Percentiles rank a stretch among this genome's conserved stretches.
Conservation (phyloP, 129 eudicot species). For the Mikania micrantha region DNA sequence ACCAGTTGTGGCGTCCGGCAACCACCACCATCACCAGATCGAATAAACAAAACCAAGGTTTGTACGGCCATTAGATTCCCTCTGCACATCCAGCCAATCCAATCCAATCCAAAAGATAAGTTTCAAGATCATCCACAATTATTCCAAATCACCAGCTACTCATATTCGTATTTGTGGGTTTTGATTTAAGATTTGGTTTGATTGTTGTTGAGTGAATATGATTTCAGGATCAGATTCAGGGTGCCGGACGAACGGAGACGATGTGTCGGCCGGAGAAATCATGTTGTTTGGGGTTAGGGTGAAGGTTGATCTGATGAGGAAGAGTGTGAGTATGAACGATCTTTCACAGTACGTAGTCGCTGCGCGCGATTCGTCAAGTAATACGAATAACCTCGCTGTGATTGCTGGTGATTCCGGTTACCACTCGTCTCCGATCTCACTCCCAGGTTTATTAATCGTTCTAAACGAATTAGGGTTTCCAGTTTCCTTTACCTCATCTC, state of each 20-base stretch:
- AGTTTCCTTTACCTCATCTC: too few relatives aligned
- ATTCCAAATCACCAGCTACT: too few relatives aligned
- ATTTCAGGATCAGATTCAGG: slow-evolving; percentile 14
- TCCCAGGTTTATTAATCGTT: too few relatives aligned
- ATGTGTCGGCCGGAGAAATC: slow-evolving; percentile 40
- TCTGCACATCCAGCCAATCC: too few relatives aligned
- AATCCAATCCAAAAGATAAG: neutral
- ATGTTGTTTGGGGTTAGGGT: slow-evolving; percentile 92
- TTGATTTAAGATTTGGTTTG: neutral
- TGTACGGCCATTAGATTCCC: too few relatives aligned
- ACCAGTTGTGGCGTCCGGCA: too few relatives aligned
- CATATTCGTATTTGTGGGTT: neutral
- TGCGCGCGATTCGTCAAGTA: slow-evolving; percentile 26
- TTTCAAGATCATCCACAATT: neutral
- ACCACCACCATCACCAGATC: too few relatives aligned
- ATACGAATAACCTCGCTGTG: slow-evolving; percentile 5
- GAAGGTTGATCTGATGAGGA: slow-evolving; percentile 86
- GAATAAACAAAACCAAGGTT: too few relatives aligned
- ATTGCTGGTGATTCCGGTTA: slow-evolving; percentile 41
- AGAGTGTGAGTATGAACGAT: slow-evolving; percentile 90
- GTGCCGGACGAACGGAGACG: slow-evolving; percentile 23
- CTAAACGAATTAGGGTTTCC: too few relatives aligned
- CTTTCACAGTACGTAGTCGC: slow-evolving; percentile 59
- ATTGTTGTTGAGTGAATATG: neutral
- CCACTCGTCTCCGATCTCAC: slow-evolving; percentile 30